phyloP scores from a whole-genome alignment of 148 eudicot genomes.

The Chenopodium formosanum region DNA sequence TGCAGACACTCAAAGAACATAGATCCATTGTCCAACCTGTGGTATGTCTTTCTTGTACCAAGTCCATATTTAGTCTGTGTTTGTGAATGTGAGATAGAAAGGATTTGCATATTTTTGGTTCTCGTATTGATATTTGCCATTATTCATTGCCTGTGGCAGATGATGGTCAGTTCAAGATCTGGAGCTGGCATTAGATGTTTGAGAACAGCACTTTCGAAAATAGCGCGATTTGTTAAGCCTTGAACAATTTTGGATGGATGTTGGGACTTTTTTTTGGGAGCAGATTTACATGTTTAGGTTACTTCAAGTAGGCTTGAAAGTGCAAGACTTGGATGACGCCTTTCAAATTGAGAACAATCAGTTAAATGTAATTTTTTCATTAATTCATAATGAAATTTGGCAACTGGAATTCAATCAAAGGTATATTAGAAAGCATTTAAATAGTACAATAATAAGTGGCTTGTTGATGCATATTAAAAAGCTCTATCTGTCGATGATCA shows the following conservation, averaged over 20 bases:
- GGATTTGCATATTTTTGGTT: background rate
- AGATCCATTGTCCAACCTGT: constrained; percentile 77
- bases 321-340: background rate
- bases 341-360: background rate
- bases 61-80: background rate
- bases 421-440: background rate
- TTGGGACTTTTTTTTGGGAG: background rate
- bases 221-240: constrained; percentile 60
- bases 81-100: background rate
- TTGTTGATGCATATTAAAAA: too few relatives aligned
- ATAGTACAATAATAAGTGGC: background rate
- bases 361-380: background rate
- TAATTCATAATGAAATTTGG: background rate
- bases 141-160: constrained; percentile 39
- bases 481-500: background rate
- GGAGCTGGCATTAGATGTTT: constrained; percentile 88
- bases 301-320: constrained; percentile 7
- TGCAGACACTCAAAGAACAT: constrained; percentile 74
- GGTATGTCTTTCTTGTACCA: constrained; percentile 47
- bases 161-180: constrained; percentile 90
- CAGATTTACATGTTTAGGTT: background rate
- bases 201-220: constrained; percentile 71
- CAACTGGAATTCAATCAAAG: background rate
- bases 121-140: background rate
- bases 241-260: background rate